Conservation (phyloP, 768 basidiomycete species). For the Hypholoma fasciculare region DNA sequence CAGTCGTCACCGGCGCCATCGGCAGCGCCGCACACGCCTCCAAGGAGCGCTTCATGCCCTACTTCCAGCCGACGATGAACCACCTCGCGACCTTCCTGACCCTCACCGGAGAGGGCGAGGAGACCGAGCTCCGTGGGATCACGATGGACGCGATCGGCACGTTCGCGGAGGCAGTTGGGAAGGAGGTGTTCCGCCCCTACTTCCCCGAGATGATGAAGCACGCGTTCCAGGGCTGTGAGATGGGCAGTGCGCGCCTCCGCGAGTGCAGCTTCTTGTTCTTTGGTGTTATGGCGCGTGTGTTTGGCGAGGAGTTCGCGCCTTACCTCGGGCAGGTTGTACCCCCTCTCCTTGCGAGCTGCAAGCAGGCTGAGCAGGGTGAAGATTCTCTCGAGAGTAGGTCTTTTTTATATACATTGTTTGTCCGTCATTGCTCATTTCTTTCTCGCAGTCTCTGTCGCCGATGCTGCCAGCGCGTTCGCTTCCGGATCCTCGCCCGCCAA, state of each 20-base stretch:
- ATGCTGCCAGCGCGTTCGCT: conserved; percentile 62
- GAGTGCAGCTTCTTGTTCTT: conserved; percentile 99
- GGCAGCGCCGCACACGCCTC: conserved; percentile 98
- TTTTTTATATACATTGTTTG: background rate
- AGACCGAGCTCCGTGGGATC: conserved; percentile 92
- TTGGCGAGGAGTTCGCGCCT: conserved; percentile 88
- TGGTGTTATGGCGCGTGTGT: conserved; percentile 97
- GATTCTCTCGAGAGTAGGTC: conserved; percentile 43
- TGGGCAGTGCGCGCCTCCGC: conserved; percentile 83
- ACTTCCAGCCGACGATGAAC: conserved; percentile 91
- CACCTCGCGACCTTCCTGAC: conserved; percentile 87
- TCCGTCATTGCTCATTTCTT: background rate
- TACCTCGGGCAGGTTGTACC: conserved; percentile 89
- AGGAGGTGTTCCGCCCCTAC: conserved; percentile 92
- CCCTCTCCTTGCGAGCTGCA: conserved; percentile 77
- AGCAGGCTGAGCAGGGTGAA: conserved; percentile 82
- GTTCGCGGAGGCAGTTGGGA: conserved; percentile 95
- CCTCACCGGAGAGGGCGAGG: conserved; percentile 86
- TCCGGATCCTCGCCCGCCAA: conserved; percentile 74
- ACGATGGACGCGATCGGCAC: conserved; percentile 99
- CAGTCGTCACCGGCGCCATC: conserved; percentile 96
- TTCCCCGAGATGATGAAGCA: conserved; percentile 96
- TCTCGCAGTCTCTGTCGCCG: conserved; percentile 48
- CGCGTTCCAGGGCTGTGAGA: conserved; percentile 86
- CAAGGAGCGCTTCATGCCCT: conserved; percentile 86